phyloP scores from a whole-genome alignment of 2,329 filamentous ascomycete species.

The Cercospora beticola region DNA sequence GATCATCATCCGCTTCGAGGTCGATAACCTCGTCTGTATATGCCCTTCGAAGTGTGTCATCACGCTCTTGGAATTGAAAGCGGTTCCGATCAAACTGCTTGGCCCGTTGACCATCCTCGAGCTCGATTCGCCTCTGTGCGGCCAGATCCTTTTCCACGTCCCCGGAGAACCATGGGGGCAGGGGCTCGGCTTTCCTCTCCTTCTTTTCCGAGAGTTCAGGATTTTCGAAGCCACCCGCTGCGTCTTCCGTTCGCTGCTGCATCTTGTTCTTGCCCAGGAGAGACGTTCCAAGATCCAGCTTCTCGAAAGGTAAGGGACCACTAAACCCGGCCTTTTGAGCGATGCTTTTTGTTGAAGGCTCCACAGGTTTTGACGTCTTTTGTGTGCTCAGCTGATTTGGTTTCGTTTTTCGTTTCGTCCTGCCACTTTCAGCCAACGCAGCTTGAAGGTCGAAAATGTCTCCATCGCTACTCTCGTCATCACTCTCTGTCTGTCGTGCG shows the following conservation, averaged over 20 bases:
- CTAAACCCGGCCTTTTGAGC: conserved; percentile 62
- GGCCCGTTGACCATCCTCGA: conserved; percentile 55
- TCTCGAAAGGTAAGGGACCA: conserved; percentile 88
- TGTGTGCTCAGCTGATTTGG: conserved; percentile 17
- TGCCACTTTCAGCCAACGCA: conserved; percentile 69
- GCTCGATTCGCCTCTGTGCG: conserved; percentile 41
- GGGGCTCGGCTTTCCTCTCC: conserved; percentile 54
- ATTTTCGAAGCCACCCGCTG: conserved; percentile 66
- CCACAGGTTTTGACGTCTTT: conserved; percentile 40
- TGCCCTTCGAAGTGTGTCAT: conserved; percentile 57
- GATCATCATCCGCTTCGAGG: conserved; percentile 44
- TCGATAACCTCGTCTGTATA: conserved; percentile 51
- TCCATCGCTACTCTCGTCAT: conserved; percentile 56
- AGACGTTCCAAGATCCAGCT: conserved; percentile 66
- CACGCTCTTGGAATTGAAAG: conserved; percentile 58
- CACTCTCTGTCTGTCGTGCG: conserved; percentile 43
- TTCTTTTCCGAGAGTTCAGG: conserved; percentile 42
- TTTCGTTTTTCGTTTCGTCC: conserved; percentile 37
- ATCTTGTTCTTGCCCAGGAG: conserved; percentile 53
- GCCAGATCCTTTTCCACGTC: conserved; percentile 60
- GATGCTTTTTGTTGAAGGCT: conserved; percentile 22
- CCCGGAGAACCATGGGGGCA: conserved; percentile 74
- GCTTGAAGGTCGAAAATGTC: conserved; percentile 76
- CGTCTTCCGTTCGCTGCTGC: conserved; percentile 53
- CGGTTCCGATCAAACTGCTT: conserved; percentile 54